Evolutionary conservation across 768 basidiomycete species (phyloP), one percentile per base, ranked within the genome.

Genomic region (Lactifluus piperatus): DNA sequence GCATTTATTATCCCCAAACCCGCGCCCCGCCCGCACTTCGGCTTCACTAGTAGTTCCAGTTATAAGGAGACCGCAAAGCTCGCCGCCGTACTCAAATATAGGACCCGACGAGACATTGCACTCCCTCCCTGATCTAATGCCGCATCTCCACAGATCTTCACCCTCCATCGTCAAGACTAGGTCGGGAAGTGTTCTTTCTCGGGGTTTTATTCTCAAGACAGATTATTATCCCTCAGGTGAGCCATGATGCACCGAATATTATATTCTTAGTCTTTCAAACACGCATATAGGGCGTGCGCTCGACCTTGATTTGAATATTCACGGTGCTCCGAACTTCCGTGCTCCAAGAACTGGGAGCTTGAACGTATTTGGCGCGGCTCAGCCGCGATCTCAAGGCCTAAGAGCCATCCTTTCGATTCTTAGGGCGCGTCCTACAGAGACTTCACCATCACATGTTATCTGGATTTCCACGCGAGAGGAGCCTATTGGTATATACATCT

Each of bases 401-500:
- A 79, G 91, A 47, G 94, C 92, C 2, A 91, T 98, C 51, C 74
- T 99, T 4, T 91, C 91, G 22, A 78, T 93, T 11, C 80, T 99
- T 6, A 77, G 85, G 36, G 88, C 87, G 63, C 75, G 86, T 29
- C 89, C 89, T 9, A 81, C 79, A 54, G 79, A 77, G 32, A 66
- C 73, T 3, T 77, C 84, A 61, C 80, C 85, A 11, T 82, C 86
- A 2, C 86, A 84, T 66, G 90, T 91, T 3, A 85, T 95, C 29
- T 99, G 94, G 93, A 92, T 98, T 72, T 97, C 89, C 29, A 97
- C 95, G 13, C 80, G 97, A 65, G 97, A 99, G 72, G 97, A 98
- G 69, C 94, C 94, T 4, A 83, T 95, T 53, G 83, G 93, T 92
- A 71, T 61, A 84, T 9, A 16, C 45, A 58, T 39, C 24, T 53